Evolutionary conservation across 1,139 yeast species (phyloP).

Genomic region (Debaryomycetaceae sp.): DNA sequence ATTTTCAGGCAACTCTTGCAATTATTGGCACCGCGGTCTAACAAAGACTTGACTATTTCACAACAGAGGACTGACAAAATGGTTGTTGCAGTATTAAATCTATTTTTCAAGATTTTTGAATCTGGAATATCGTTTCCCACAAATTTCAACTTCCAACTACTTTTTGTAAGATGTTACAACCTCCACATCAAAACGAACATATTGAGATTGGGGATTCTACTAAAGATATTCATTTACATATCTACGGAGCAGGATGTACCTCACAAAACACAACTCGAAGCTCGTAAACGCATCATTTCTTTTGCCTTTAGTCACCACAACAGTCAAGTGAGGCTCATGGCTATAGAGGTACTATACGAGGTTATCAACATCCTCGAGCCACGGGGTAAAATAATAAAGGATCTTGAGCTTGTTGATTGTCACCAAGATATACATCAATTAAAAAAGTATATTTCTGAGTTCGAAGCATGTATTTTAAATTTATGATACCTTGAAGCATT

Average conservation of each 20-base stretch:
- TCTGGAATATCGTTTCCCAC: constrained; percentile 27
- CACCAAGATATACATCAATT: constrained; percentile 5
- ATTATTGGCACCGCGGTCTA: constrained; percentile 15
- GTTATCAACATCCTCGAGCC: constrained; percentile 19
- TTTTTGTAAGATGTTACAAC: constrained; percentile 55
- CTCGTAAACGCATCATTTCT: constrained; percentile 25
- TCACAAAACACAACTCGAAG: constrained; percentile 8
- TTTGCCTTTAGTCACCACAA: constrained; percentile 29
- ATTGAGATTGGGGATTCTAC: constrained; percentile 27
- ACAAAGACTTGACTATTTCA: constrained; percentile 1
- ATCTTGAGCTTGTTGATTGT: constrained; percentile 21
- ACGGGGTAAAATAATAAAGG: constrained; percentile 4
- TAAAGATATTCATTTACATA: constrained; percentile 36
- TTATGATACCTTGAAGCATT: neutral
- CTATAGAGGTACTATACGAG: constrained; percentile 34
- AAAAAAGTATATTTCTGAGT: neutral
- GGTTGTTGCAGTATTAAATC: constrained; percentile 21
- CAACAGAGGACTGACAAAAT: constrained; percentile 18
- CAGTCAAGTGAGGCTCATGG: constrained; percentile 22
- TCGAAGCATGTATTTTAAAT: constrained; percentile 3
- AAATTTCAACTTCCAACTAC: constrained; percentile 32
- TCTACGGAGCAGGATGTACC: constrained; percentile 8
- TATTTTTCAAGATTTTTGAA: constrained; percentile 40
- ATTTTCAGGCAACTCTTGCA: constrained; percentile 11
- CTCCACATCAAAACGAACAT: constrained; percentile 45